Evolutionary conservation across 495 filamentous ascomycete species (phyloP), one percentile per base, ranked within the genome.

Genomic region (Margaritispora aquatica): DNA sequence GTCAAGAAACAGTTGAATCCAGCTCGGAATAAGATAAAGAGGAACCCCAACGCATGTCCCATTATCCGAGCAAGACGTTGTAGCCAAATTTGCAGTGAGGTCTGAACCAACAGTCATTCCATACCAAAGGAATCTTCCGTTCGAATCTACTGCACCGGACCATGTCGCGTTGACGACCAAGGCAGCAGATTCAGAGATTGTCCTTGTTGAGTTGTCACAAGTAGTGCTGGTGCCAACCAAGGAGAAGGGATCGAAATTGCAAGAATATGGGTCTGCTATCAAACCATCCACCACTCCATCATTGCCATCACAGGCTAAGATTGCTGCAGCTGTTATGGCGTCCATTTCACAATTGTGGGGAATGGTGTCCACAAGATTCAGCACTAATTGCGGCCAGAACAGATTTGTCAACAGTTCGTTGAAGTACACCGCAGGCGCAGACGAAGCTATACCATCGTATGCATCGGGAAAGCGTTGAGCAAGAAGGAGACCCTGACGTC

Each of bases 231-330:
- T 44, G 11, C 59, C 59, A 52, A 62, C 34, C 17, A 51, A 24
- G 7, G 2, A 29, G 21, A n/a, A 21, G 9, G 53, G 41, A 24
- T 57, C 24, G 27, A 51, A 62, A 26, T 57, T 9, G 29, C 72
- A 70, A 1, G 36, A 23, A 2, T 66, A 61, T 9, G 51, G 20
- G 13, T 69, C 54, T 2, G 57, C 44, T 9, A 76, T 68, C 20
- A 76, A 59, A 22, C 70, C 72, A 51, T 76, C 73, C 0, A 70
- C 41, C 4, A 73, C 53, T 2, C 70, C 73, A 54, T 77, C 76
- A n/a, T 69, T 59, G 0, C 51, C 59, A 54, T 78, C 76, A 51
- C 76, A 77, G 2, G 51, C 63, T 21, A 24, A 26, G 15, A 75
- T 62, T 1, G 70, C 73, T 0, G 65, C 64, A 2, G 48, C 36